Conservation (phyloP, 2,329 filamentous ascomycete genomes). For the Fusarium penzigii region DNA sequence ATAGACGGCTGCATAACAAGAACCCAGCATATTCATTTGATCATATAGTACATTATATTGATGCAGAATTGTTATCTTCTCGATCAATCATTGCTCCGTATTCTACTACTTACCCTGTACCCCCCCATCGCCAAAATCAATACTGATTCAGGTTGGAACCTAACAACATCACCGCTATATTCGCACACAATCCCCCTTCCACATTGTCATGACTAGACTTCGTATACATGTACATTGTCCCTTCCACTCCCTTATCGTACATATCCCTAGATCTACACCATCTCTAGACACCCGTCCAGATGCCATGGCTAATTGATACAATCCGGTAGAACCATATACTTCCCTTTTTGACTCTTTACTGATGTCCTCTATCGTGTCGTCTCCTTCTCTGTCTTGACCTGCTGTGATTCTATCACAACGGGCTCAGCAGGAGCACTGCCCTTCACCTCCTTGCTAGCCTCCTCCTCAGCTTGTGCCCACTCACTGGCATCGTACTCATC, state of each 20-base stretch:
- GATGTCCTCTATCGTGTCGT: slow-evolving; percentile 11
- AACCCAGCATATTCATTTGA: too few species aligned
- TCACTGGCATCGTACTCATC: slow-evolving; percentile 31
- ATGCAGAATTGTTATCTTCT: too few species aligned
- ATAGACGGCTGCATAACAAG: too few species aligned
- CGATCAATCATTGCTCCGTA: too few species aligned
- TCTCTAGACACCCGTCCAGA: not conserved
- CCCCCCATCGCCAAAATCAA: too few species aligned
- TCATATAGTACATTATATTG: too few species aligned
- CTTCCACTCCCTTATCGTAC: slow-evolving; percentile 30
- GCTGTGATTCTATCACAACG: slow-evolving; percentile 13
- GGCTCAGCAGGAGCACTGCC: slow-evolving; percentile 11
- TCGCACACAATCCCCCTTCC: not conserved
- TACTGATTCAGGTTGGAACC: too few species aligned
- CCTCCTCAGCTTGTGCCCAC: slow-evolving; percentile 26
- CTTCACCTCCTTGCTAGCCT: slow-evolving; percentile 17
- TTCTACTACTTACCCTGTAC: too few species aligned
- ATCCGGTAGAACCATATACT: slow-evolving; percentile 9
- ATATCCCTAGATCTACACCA: slow-evolving; percentile 6
- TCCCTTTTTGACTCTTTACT: slow-evolving; percentile 2
- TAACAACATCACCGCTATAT: not conserved
- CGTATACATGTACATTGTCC: slow-evolving; percentile 18
- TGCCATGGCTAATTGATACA: slow-evolving; percentile 6
- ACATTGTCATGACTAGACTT: not conserved
- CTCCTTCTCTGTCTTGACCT: slow-evolving; percentile 24